phyloP scores from a whole-genome alignment of 352 stramenopile genomes.

The Phytophthora meadii region DNA sequence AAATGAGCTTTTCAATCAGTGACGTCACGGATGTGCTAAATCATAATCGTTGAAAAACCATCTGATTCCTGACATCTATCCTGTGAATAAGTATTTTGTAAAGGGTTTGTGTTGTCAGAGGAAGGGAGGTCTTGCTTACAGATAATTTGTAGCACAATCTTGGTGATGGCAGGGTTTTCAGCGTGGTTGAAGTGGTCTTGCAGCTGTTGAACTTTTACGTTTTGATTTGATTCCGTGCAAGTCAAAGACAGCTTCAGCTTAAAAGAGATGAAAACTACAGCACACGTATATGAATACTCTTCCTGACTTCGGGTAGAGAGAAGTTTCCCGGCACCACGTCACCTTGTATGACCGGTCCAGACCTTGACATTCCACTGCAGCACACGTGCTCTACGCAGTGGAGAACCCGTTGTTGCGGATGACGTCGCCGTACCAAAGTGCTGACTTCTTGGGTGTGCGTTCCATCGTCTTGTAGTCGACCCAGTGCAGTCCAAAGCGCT shows the following conservation, averaged over 20 bases:
- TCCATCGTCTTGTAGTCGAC: conserved; percentile 75
- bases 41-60: not conserved
- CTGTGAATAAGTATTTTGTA: not conserved
- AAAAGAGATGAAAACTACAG: not conserved
- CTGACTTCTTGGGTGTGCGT: conserved; percentile 73
- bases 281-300: not conserved
- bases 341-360: not conserved
- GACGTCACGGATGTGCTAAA: conserved; percentile 3
- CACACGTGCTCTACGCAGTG: conserved; percentile 3
- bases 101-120: not conserved
- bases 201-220: not conserved
- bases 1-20: conserved; percentile 21
- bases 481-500: conserved; percentile 70
- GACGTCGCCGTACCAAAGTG: conserved; percentile 59
- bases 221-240: not conserved
- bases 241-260: conserved; percentile 1
- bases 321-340: not conserved
- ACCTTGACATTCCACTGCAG: not conserved
- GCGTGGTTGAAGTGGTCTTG: not conserved
- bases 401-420: conserved; percentile 51
- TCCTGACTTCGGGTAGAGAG: not conserved
- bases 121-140: not conserved
- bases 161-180: not conserved
- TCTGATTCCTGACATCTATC: not conserved
- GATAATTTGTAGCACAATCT: not conserved